Conservation (phyloP, 352 stramenopile genomes). For the Globisporangium sylvaticum region DNA sequence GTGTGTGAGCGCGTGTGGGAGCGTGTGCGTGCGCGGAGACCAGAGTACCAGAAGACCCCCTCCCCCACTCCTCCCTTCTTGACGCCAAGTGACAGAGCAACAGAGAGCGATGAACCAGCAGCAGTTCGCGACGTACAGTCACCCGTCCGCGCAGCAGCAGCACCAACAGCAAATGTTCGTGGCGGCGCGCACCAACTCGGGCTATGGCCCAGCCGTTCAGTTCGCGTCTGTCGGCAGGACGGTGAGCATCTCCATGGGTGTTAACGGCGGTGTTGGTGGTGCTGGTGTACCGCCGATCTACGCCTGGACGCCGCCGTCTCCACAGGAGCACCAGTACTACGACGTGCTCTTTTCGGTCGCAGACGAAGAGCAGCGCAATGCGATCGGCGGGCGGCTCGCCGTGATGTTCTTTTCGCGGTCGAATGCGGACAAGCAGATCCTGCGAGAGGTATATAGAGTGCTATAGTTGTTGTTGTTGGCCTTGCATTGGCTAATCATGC, state of each 20-base stretch:
- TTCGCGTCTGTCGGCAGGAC: conserved; percentile 35
- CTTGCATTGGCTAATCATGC: not conserved
- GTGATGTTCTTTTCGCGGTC: conserved; percentile 93
- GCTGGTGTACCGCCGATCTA: conserved; percentile 22
- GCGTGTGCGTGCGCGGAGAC: not conserved
- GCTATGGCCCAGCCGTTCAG: conserved; percentile 22
- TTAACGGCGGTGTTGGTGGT: not conserved
- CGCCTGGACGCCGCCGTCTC: conserved; percentile 51
- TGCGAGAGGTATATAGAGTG: conserved; percentile 53
- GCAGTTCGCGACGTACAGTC: conserved; percentile 54
- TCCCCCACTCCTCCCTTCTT: not conserved
- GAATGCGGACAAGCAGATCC: conserved; percentile 80
- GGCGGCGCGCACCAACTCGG: conserved; percentile 27
- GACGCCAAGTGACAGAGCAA: not conserved
- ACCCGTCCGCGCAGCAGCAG: conserved; percentile 30
- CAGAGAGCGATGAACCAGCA: conserved; percentile 40
- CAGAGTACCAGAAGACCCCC: not conserved
- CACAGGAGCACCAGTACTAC: conserved; percentile 86
- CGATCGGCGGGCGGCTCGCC: conserved; percentile 85
- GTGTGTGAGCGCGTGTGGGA: not conserved
- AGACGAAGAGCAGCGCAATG: conserved; percentile 78
- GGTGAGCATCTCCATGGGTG: conserved; percentile 13
- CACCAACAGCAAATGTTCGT: conserved; percentile 50
- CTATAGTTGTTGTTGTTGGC: too few species aligned
- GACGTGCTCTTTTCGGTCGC: conserved; percentile 87